A percentile compares a stretch with the other conserved stretches of the same genome.
phyloP scores from a whole-genome alignment of 192 early-diverging fungal species.

The Backusella australiensis region DNA sequence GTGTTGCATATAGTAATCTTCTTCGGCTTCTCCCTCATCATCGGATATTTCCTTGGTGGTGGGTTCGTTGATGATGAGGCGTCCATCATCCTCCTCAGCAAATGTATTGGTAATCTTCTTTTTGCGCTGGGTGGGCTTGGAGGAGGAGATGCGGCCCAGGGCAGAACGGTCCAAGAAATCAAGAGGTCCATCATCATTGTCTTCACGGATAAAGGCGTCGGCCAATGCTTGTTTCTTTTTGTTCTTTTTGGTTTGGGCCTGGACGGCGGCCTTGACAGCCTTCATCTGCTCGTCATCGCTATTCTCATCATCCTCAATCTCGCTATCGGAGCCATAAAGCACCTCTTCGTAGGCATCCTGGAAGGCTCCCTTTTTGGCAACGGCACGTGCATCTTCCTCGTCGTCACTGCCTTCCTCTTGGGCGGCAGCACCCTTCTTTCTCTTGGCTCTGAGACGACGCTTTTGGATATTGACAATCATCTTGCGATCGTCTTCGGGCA shows the following conservation, averaged over 20 bases:
- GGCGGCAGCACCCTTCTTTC: conserved; percentile 55
- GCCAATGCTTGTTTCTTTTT: conserved; percentile 40
- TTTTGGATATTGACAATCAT: conserved; percentile 92
- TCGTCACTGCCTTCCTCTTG: conserved; percentile 42
- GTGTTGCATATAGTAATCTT: conserved; percentile 87
- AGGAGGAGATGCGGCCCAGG: conserved; percentile 48
- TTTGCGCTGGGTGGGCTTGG: conserved; percentile 30
- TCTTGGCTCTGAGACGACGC: conserved; percentile 81
- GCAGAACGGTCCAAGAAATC: conserved; percentile 91
- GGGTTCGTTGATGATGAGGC: conserved; percentile 75
- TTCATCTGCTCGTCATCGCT: conserved; percentile 65
- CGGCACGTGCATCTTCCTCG: conserved; percentile 47
- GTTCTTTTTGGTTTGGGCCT: conserved; percentile 7
- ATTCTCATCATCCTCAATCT: conserved; percentile 61
- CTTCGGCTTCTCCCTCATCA: conserved; percentile 44
- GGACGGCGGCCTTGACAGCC: conserved; percentile 8
- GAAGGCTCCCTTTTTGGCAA: conserved; percentile 53
- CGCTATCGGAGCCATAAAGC: conserved; percentile 91
- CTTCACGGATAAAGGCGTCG: conserved; percentile 65
- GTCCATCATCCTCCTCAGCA: conserved; percentile 71
- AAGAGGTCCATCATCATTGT: conserved; percentile 63
- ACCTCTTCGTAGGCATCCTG: conserved; percentile 87
- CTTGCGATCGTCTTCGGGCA: conserved; percentile 87
- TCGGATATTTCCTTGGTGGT: conserved; percentile 38
- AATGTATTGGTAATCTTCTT: conserved; percentile 36